Evolutionary conservation across 2,329 filamentous ascomycete species (phyloP).

Genomic region (Nemania serpens): DNA sequence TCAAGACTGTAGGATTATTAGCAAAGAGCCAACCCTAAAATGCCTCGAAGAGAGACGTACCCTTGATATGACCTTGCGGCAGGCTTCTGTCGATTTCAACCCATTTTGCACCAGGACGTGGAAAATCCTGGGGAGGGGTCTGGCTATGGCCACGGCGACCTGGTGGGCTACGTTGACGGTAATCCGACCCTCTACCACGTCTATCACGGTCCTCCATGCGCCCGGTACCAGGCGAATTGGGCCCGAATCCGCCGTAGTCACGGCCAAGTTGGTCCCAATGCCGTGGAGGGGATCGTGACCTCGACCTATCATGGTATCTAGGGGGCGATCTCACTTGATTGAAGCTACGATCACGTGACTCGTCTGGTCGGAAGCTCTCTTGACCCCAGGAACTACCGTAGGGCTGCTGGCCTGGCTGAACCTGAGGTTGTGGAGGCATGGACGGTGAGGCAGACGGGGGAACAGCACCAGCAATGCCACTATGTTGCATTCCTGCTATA

Average conservation of each 20-base stretch:
- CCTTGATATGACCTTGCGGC: conserved; percentile 78
- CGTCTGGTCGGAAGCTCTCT: conserved; percentile 46
- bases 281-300: conserved; percentile 79
- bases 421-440: conserved; percentile 42
- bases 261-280: conserved; percentile 69
- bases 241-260: conserved; percentile 74
- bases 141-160: conserved; percentile 70
- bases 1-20: conserved; percentile 65
- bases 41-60: conserved; percentile 42
- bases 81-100: conserved; percentile 78
- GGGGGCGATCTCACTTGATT: conserved; percentile 68
- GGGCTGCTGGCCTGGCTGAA: conserved; percentile 47
- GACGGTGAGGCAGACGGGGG: conserved; percentile 30
- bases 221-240: conserved; percentile 66
- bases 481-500: conserved; percentile 57
- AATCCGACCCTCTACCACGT: conserved; percentile 66
- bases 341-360: conserved; percentile 61
- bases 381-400: conserved; percentile 47
- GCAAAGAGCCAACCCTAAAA: not conserved
- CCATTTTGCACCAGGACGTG: conserved; percentile 62
- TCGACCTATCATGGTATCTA: conserved; percentile 66
- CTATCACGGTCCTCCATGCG: conserved; percentile 61
- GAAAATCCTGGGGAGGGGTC: conserved; percentile 52
- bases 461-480: conserved; percentile 42
- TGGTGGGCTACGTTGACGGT: conserved; percentile 85